phyloP scores from a whole-genome alignment of 2,329 filamentous ascomycete genomes.

The Botrytis porri region DNA sequence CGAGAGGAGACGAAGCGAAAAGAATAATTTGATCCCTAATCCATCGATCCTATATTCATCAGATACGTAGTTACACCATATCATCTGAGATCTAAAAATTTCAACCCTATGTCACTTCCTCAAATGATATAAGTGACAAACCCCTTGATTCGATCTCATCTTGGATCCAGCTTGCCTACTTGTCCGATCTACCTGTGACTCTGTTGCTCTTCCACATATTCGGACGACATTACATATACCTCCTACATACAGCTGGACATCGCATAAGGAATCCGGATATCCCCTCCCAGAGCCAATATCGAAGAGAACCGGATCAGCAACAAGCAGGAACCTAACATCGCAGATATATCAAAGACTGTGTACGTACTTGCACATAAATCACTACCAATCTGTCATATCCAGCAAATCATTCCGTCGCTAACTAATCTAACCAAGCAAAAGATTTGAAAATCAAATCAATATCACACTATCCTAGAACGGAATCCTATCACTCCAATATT shows the following conservation, averaged over 20 bases:
- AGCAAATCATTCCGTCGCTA: not conserved
- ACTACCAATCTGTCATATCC: slow-evolving; percentile 1
- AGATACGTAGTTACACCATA: not conserved
- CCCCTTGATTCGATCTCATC: not conserved
- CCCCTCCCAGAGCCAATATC: not conserved
- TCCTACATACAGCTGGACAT: not conserved
- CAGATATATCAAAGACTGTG: not conserved
- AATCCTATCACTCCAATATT: slow-evolving; percentile 1
- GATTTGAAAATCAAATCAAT: not conserved
- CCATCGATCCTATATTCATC: not conserved
- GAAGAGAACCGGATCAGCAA: not conserved
- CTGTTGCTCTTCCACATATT: not conserved
- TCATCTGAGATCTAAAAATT: not conserved
- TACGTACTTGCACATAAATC: not conserved
- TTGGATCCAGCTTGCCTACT: not conserved
- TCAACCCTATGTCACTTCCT: not conserved
- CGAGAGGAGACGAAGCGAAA: slow-evolving; percentile 1
- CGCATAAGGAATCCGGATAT: not conserved
- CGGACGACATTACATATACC: not conserved
- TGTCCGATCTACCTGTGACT: slow-evolving; percentile 6
- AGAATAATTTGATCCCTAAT: not conserved
- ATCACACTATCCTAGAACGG: slow-evolving; percentile 1
- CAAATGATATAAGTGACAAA: not conserved
- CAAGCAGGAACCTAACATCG: not conserved
- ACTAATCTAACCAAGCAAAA: not conserved